Evolutionary conservation across 495 filamentous ascomycete genomes (phyloP), one percentile per base, ranked within the genome.

Genomic region (Podospora didyma): DNA sequence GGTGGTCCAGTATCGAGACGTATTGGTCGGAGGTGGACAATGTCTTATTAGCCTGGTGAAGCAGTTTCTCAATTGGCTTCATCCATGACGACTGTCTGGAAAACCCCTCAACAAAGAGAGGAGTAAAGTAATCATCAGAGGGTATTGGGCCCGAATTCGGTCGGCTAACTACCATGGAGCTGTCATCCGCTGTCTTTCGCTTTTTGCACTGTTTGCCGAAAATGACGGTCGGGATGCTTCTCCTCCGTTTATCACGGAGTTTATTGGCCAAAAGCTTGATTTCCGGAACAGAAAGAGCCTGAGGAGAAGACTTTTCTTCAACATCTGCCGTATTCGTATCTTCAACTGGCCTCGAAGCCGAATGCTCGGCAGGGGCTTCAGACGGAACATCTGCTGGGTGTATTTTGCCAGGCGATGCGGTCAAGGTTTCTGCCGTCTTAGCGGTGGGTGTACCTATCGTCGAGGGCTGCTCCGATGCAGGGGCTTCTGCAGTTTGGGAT

Each of bases 21-120:
- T 85, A 81, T 54, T 90, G 85, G 63, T 94, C 89, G 2, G 82
- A 73, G 0, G 92, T 96, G 19, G 83, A 87, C 24, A 96, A 62
- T 0, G 89, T 92, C 64, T 96, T 96, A 62, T 89, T 83, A 2
- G 91, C 88, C 34, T 87, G 83, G 46, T 81, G 73, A 10, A 96
- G 66, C 0, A 96, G 76, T 10, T 86, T 83, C 59, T 82, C 84
- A 11, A 96, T 72, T 12, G 82, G 78, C 35, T 79, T 82, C 72
- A 79, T 78, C 71, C 77, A 67, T 74, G 81, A 67, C 70, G 81
- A 68, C 69, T 82, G 59, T 71, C 82, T 49, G 71, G 81, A 68
- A 77, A 88, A 63, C 73, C 88, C 73, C 82, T 88, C 69, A 73
- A 88, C 67, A 79, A 95, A 96, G 14, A 96, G 74, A 1, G 89